Base-by-base conservation (phyloP, 352 stramenopile species). In the Phytophthora ramorum region DNA sequence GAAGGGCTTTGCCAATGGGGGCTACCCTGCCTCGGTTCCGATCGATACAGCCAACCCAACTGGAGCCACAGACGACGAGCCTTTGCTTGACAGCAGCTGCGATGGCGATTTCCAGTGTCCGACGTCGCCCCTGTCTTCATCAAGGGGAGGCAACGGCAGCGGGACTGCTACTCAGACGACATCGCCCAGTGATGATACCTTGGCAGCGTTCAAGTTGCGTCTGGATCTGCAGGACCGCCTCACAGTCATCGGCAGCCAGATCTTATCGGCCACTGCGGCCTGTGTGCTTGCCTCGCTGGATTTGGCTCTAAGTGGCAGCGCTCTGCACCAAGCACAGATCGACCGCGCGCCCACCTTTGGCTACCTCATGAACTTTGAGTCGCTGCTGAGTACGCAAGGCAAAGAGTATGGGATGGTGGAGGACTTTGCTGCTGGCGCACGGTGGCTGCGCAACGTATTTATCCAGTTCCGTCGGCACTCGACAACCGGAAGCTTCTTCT, bases 401-500 rank as follows among this genome's bases (percentile, higher is more conserved):
- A 98, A 98, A 64, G 97, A 99, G 67, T 82, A 97, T 12, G 92
- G 90, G 12, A 98, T 99, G 97, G 85, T 99, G 1, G 82, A 96
- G 66, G 92, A 98, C 64, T 91, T 97, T 66, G 85, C 83, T 8
- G 90, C 85, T 9, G 89, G 86, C 8, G 86, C 79, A 22, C 81
- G 92, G 57, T 96, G 87, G 90, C 72, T 98, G 14, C 75, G 72
- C 35, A 88, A 83, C 47, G 87, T 95, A 46, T 90, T 87, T 67
- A 75, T 93, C 24, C 82, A 91, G 69, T 93, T 93, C 46, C 82
- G 84, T 41, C 76, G 82, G 38, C 72, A 87, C 26, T 45, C 57
- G 16, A 75, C 59, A 0, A 76, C 74, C 0, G 77, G 73, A 0
- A 71, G 73, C 4, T 81, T 83, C 56, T 93, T 90, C 59, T 73